Base-by-base conservation (phyloP, 306 rosid species). In the Hippophae rhamnoides region DNA sequence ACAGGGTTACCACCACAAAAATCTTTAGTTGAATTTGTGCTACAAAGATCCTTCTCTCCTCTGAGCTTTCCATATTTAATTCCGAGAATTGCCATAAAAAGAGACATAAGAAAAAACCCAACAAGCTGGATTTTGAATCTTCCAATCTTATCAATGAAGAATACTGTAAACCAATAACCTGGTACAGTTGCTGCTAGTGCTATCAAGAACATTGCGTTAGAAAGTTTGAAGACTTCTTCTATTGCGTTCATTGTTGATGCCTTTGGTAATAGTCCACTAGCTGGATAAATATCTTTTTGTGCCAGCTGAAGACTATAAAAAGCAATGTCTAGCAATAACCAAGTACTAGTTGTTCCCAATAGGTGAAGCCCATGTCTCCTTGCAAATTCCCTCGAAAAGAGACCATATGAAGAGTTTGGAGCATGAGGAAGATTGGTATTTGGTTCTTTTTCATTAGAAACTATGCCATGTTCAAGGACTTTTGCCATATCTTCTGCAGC, bases 151-250 rank as follows among this genome's bases (percentile, higher is more conserved):
- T 65, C 69, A 5, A 56, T 55, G 46, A 48, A 23, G 23, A 56
- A 65, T 23, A 65, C 69, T 6, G 69, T 56, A 18, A 56, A 65
- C 69, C 69, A 65, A 55, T 65, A 65, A 2, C 69, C 69, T 7
- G 69, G 69, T 18, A 65, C 62, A 9, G 69, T 56, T 41, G 62
- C 61, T 0, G 10, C 54, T 1, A 56, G 55, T 56, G 69, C 62
- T 41, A 65, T 40, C 10, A 56, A 2, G 10, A 47, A 60, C 69
- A 65, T 65, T 38, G 54, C 60, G 12, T 48, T 38, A 41, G 69
- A 65, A 8, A 65, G 69, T 41, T 1, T n/a, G 62, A 45, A 55
- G 41, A 65, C 69, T 47, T 65, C 62, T 14, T 65, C 69, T n/a
- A 40, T 65, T 9, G 69, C 62, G 40, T 65, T 56, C 62, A 65